Conservation (phyloP, 441 rosid genomes). For the Adansonia gregorii region DNA sequence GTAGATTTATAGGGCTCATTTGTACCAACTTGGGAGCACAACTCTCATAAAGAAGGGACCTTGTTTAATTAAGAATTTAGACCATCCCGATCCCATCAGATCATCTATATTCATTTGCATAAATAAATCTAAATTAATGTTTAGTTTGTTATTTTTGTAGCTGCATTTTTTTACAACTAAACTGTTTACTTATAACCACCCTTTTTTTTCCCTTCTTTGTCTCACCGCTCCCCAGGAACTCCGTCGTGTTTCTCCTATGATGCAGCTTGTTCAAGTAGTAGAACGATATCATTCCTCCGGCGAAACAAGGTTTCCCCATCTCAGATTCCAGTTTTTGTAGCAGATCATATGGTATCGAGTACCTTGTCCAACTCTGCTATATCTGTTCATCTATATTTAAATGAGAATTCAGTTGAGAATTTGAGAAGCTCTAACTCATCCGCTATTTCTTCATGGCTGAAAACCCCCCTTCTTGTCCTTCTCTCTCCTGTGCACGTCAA, state of each 20-base stretch:
- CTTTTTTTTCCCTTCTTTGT: no score
- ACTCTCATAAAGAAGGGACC: not conserved
- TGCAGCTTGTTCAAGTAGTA: constrained; percentile 25
- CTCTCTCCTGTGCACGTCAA: constrained; percentile 36
- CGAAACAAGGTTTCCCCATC: constrained; percentile 36
- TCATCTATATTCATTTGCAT: not conserved
- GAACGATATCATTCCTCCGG: constrained; percentile 33
- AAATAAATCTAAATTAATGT: not conserved
- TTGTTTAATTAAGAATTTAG: not conserved
- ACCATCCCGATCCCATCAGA: not conserved
- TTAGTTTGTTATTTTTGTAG: not conserved
- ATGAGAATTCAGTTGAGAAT: constrained; percentile 32
- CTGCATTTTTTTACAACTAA: not conserved
- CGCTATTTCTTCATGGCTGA: constrained; percentile 42
- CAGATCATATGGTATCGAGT: constrained; percentile 33
- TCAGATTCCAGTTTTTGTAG: constrained; percentile 32
- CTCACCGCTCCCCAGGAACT: constrained; percentile 48
- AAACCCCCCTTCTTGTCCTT: constrained; percentile 32
- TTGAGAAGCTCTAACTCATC: constrained; percentile 36
- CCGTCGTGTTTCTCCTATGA: constrained; percentile 42
- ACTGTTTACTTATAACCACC: not conserved
- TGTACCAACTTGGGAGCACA: not conserved
- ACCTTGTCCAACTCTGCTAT: constrained; percentile 28
- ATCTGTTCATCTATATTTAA: constrained; percentile 44
- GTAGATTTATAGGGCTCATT: not conserved